Percentiles rank a stretch among this genome's conserved stretches.
These are phyloP conservation scores for Colletotrichum sansevieriae DNA, from an alignment of 2,329 filamentous ascomycete genomes.

Conservation along the genomic window DNA sequence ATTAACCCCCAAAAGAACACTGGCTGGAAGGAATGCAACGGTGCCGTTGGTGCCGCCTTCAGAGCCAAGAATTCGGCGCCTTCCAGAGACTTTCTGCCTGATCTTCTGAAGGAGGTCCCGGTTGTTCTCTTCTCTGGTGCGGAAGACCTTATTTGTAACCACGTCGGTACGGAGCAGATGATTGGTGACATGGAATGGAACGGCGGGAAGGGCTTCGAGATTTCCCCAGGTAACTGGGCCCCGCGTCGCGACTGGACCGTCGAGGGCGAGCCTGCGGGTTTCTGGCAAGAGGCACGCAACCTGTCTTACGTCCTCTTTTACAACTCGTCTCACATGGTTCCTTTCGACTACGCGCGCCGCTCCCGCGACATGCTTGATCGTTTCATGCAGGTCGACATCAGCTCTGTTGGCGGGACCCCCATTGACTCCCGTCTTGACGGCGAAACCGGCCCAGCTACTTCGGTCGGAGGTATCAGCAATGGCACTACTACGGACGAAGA, in stretches of 20 bases:
- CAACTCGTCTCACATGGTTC: constrained; percentile 98
- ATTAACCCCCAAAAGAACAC: constrained; percentile 84
- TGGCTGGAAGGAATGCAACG: constrained; percentile 93
- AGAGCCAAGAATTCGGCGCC: constrained; percentile 77
- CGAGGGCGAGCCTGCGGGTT: constrained; percentile 87
- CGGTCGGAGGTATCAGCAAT: constrained; percentile 77
- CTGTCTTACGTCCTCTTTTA: constrained; percentile 96
- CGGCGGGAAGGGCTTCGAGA: constrained; percentile 90
- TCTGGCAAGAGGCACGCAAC: constrained; percentile 95
- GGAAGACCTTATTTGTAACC: constrained; percentile 96
- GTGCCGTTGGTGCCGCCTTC: constrained; percentile 81
- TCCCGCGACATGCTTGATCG: constrained; percentile 97
- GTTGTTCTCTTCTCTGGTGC: constrained; percentile 93
- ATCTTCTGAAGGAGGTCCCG: constrained; percentile 80
- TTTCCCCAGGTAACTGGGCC: constrained; percentile 87
- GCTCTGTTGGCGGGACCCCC: constrained; percentile 84
- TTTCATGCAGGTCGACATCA: constrained; percentile 94
- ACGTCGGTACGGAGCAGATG: constrained; percentile 90
- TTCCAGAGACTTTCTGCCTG: constrained; percentile 80
- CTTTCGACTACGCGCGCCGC: constrained; percentile 89
- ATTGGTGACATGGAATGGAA: constrained; percentile 95
- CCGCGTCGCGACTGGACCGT: constrained; percentile 96
- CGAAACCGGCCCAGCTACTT: constrained; percentile 83
- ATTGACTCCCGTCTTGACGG: constrained; percentile 87
- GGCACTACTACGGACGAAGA: constrained; percentile 74